Conservation (phyloP, 163 green algal genomes). For the Trebouxia gelatinosa region DNA sequence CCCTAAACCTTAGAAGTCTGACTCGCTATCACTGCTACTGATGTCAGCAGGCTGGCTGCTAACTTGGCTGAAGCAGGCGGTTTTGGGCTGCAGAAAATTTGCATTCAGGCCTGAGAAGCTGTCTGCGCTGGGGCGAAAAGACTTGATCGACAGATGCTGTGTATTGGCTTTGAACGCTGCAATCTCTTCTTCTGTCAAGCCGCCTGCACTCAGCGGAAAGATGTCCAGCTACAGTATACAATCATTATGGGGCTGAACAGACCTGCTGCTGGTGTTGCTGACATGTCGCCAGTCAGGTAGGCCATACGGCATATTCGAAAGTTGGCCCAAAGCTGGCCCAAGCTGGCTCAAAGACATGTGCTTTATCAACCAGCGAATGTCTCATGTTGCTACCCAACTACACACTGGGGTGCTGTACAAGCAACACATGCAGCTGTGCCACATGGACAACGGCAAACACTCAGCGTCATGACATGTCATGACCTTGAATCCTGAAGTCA, state of each 20-base stretch:
- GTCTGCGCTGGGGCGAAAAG: neutral
- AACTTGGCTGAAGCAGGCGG: no score
- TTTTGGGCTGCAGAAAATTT: no score
- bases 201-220: neutral
- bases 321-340: neutral
- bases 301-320: neutral
- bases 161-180: slow-evolving; percentile 49
- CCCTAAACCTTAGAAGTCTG: neutral
- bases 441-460: no score
- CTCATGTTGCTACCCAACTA: no score
- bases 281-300: neutral
- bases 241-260: neutral
- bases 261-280: neutral
- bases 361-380: neutral
- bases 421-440: no score
- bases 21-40: slow-evolving; percentile 21
- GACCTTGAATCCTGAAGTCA: no score
- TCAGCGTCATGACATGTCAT: no score
- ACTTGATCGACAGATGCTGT: slow-evolving; percentile 18
- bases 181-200: slow-evolving; percentile 68
- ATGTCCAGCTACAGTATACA: neutral
- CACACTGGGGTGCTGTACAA: no score
- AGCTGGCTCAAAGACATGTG: neutral
- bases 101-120: slow-evolving; percentile 18
- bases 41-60: no score